Evolutionary conservation across 768 basidiomycete species (phyloP), one percentile per base, ranked within the genome.

Genomic region (Lentinula detonsa): DNA sequence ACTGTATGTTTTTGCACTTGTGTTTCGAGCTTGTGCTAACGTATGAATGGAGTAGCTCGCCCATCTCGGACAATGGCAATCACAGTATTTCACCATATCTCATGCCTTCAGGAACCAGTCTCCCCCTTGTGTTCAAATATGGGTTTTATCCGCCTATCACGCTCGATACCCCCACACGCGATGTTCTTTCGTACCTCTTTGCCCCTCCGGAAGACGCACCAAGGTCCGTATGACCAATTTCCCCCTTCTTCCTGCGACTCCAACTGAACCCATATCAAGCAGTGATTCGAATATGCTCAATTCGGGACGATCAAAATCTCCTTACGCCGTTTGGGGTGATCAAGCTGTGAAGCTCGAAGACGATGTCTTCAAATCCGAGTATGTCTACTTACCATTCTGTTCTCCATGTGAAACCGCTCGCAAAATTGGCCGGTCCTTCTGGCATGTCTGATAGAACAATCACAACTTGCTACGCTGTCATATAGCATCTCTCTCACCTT

Each of bases 351-450:
- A 84, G 70, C 78, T 95, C 49, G 84, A 87, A 69, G 82, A 86
- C 63, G 89, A 93, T 66, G 74, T 75, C 11, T 90, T 88, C 73
- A 84, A 87, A 75, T 83, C 82, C 72, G 93, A 95, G 95, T 96
- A 77, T 73, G 93, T 90, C 64, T 43, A 34, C 21, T 21, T 1
- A 21, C 45, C 51, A 67, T 40, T 66, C 63, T 66, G 62, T 43
- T 62, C 46, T 68, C 69, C 72, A 71, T 70, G 68, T 73, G 76
- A 73, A 55, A 7, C 64, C 60, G 61, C 64, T 65, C 62, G 65
- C 28, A 55, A 61, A 16, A 60, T 69, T 64, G 66, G 71, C 75
- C 66, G 28, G 59, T 66, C 67, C 62, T 59, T 66, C 65, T 59
- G 48, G 48, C 65, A 65, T 21, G n/a, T 61, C 67, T 73, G 60